These are phyloP conservation scores for Fusarium sp. DNA, from an alignment of 2,329 filamentous ascomycete genomes.

Conservation along the genomic window DNA sequence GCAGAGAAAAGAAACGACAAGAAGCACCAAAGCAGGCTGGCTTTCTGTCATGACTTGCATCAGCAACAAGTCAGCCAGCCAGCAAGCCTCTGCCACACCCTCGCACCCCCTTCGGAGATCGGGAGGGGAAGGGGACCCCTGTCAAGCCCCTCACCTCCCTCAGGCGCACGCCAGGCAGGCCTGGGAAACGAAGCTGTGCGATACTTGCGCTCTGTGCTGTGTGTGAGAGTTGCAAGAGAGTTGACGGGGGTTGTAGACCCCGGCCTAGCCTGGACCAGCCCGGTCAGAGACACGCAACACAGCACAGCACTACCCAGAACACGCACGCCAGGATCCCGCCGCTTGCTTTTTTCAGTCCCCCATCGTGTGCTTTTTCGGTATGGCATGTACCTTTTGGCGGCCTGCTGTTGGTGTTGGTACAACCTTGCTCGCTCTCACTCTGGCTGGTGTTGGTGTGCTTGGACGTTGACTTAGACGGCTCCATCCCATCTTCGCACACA, in stretches of 20 bases:
- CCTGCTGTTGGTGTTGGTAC: conserved; percentile 21
- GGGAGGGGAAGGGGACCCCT: conserved; percentile 27
- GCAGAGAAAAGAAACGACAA: conserved; percentile 5
- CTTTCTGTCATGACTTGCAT: conserved; percentile 38
- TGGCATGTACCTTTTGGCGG: conserved; percentile 7
- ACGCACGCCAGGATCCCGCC: conserved; percentile 24
- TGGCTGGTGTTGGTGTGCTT: conserved; percentile 17
- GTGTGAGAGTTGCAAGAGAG: conserved; percentile 39
- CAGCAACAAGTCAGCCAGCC: conserved; percentile 22
- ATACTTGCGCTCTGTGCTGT: conserved; percentile 25
- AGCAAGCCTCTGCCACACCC: conserved; percentile 24
- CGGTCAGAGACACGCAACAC: conserved; percentile 34
- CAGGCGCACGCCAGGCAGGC: conserved; percentile 24
- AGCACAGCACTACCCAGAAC: conserved; percentile 20
- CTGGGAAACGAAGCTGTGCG: conserved; percentile 28
- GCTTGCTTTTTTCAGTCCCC: conserved; percentile 36
- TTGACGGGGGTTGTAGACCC: conserved; percentile 28
- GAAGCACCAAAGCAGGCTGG: neutral
- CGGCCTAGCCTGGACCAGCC: conserved; percentile 21
- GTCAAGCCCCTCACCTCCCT: conserved; percentile 20
- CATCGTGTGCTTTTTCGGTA: conserved; percentile 9
- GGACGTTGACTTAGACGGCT: conserved; percentile 18
- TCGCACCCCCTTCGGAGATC: conserved; percentile 27
- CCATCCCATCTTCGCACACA: conserved; percentile 24
- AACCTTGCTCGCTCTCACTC: neutral